Evolutionary conservation across 2,329 filamentous ascomycete species (phyloP).

Genomic region (Harringtonia aguacate): DNA sequence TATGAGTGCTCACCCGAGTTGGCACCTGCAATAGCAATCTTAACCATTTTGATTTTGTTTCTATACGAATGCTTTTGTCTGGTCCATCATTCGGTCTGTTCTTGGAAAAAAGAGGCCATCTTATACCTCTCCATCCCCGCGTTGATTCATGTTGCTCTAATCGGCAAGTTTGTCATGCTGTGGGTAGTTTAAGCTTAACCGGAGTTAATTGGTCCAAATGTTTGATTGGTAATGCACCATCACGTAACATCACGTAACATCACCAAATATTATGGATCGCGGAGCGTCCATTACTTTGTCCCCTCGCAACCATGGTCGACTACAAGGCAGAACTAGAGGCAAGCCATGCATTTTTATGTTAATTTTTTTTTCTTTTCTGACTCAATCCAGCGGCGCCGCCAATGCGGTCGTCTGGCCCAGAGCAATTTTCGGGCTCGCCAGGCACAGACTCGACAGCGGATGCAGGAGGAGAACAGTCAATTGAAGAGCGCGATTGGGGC

Average conservation of each 20-base stretch:
- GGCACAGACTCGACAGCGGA: background rate
- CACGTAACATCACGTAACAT: background rate
- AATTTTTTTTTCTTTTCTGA: background rate
- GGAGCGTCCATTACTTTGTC: background rate
- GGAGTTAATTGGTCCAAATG: background rate
- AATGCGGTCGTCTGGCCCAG: background rate
- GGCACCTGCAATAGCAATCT: slow-evolving; percentile 3
- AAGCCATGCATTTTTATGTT: background rate
- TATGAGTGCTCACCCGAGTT: background rate
- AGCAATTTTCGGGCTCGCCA: background rate
- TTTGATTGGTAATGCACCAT: background rate
- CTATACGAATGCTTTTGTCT: background rate
- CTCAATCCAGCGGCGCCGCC: background rate
- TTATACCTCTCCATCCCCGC: background rate
- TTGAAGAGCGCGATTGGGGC: background rate
- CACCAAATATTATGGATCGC: background rate
- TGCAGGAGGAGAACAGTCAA: background rate
- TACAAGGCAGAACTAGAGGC: slow-evolving; percentile 1
- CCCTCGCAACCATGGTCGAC: background rate
- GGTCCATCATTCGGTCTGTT: too few species aligned
- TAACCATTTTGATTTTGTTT: slow-evolving; percentile 1
- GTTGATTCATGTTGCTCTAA: too few species aligned
- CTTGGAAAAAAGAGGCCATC: background rate
- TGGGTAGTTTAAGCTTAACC: background rate
- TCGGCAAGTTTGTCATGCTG: background rate